Evolutionary conservation across 345 rosid genomes (phyloP).

Genomic region (Dipteronia sinensis): DNA sequence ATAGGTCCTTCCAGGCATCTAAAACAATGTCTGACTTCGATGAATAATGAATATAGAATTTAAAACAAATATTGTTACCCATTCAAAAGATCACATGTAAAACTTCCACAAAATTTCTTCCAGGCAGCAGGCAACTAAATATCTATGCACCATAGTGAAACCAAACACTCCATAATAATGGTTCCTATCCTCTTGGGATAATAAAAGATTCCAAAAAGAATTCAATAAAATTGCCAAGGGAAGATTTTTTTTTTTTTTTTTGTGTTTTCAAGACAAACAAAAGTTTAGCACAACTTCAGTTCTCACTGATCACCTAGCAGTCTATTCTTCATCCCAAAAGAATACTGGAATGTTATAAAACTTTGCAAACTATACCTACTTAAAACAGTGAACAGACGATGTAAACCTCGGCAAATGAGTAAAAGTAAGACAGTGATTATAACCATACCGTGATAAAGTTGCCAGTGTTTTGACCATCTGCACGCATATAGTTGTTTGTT

Average conservation of each 20-base stretch:
- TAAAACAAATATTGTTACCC: background rate
- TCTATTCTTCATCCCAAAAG: background rate
- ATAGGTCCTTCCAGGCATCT: no score
- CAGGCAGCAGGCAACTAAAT: background rate
- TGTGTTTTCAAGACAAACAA: background rate
- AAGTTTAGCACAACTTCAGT: background rate
- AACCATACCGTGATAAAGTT: conserved; percentile 72
- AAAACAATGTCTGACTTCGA: background rate
- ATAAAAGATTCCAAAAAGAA: background rate
- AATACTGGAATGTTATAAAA: conserved; percentile 1
- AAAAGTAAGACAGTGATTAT: background rate
- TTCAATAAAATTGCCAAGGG: conserved; percentile 1
- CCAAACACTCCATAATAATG: background rate
- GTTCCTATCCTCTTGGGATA: background rate
- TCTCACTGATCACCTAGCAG: background rate
- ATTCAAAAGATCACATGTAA: background rate
- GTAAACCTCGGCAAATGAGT: background rate
- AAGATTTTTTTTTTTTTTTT: background rate
- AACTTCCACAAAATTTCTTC: background rate
- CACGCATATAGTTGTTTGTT: conserved; percentile 69
- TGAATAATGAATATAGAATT: background rate
- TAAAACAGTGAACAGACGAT: background rate
- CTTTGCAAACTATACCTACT: background rate
- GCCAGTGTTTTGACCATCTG: conserved; percentile 85
- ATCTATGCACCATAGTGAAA: background rate